A percentile compares a stretch with the other conserved stretches of the same genome.
Conservation (phyloP, 1,284 basidiomycete species). For the Ceratobasidium sp. region DNA sequence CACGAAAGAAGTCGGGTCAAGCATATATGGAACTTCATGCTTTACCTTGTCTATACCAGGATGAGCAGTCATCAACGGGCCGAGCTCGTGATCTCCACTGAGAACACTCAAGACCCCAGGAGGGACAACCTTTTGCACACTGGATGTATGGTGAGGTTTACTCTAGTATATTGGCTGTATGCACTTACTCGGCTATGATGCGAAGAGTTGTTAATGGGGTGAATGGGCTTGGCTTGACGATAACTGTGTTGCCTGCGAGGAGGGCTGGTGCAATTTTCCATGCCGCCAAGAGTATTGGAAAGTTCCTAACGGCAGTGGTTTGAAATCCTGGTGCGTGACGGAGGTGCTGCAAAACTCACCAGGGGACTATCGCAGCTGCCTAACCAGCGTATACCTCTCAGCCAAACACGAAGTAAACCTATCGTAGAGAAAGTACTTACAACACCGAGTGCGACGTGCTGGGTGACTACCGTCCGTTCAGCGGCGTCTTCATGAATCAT, state of each 20-base stretch:
- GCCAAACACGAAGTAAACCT: not conserved
- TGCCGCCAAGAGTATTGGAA: slow-evolving; percentile 87
- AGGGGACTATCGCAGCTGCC: slow-evolving; percentile 20
- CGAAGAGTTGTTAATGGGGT: slow-evolving; percentile 85
- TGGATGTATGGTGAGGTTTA: not conserved
- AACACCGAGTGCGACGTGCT: slow-evolving; percentile 27
- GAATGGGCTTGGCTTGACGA: slow-evolving; percentile 90
- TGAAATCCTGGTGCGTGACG: not conserved
- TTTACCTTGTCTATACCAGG: slow-evolving; percentile 76
- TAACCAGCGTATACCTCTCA: not conserved
- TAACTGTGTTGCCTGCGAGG: slow-evolving; percentile 81
- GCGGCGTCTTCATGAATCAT: slow-evolving; percentile 13
- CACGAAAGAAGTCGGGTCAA: not conserved
- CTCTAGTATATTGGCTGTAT: not conserved
- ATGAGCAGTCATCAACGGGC: slow-evolving; percentile 82
- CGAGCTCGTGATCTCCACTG: slow-evolving; percentile 84
- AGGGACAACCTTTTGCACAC: slow-evolving; percentile 68
- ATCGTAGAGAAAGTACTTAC: slow-evolving; percentile 4
- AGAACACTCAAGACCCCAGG: slow-evolving; percentile 90
- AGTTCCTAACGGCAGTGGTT: slow-evolving; percentile 49
- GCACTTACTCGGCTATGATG: slow-evolving; percentile 53
- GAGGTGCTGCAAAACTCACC: not conserved
- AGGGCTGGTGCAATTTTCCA: slow-evolving; percentile 91
- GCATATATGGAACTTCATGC: not conserved
- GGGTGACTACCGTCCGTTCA: not conserved